These are phyloP conservation scores for Pichia sporocuriosa DNA, from an alignment of 805 yeast species.

Conservation along the genomic window DNA sequence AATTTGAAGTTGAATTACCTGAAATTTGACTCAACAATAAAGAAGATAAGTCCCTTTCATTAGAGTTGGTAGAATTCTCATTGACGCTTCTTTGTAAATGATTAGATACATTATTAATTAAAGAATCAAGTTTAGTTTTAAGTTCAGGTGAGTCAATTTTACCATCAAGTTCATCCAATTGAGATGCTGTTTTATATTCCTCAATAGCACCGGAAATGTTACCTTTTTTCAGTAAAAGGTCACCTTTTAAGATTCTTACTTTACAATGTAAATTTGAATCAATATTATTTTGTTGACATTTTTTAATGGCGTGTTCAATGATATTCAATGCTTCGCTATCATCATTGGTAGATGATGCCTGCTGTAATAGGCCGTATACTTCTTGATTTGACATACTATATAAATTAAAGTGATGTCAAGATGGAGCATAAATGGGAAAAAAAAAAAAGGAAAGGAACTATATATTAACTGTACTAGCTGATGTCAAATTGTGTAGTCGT, in stretches of 20 bases:
- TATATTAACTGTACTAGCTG: no score
- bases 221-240: constrained; percentile 21
- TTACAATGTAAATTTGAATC: constrained; percentile 25
- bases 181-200: constrained; percentile 26
- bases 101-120: constrained; percentile 19
- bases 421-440: no score
- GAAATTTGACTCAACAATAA: constrained; percentile 23
- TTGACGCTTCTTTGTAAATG: constrained; percentile 21
- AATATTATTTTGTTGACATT: constrained; percentile 17
- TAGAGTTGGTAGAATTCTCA: constrained; percentile 17
- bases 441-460: no score
- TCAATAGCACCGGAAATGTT: constrained; percentile 22
- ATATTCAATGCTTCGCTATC: constrained; percentile 8
- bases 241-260: constrained; percentile 30
- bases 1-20: constrained; percentile 23
- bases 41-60: constrained; percentile 27
- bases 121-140: constrained; percentile 21
- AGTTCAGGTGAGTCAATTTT: constrained; percentile 27
- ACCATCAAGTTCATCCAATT: constrained; percentile 29
- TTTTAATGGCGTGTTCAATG: background rate
- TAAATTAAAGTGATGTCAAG: no score
- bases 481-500: no score
- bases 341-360: constrained; percentile 13
- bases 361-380: constrained; percentile 18
- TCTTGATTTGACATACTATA: constrained; percentile 11